Conservation (phyloP, 495 filamentous ascomycete species). For the Aspergillus nidulans region DNA sequence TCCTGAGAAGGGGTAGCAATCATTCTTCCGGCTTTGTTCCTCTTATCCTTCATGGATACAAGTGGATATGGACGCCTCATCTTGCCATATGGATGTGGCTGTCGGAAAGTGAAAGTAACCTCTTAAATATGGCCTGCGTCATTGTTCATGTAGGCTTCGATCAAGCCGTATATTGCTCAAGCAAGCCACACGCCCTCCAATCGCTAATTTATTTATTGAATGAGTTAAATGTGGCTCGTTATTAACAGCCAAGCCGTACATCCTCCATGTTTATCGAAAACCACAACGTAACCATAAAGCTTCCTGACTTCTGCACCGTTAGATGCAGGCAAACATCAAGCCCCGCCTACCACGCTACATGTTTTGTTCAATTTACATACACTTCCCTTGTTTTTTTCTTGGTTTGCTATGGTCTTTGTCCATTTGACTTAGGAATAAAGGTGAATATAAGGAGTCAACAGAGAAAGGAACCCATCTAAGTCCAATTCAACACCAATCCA, state of each 20-base stretch:
- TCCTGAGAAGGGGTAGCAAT: background rate
- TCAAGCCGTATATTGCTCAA: background rate
- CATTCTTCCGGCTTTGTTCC: background rate
- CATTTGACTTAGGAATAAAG: background rate
- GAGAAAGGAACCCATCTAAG: background rate
- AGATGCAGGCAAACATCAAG: too few relatives aligned
- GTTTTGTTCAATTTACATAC: too few relatives aligned
- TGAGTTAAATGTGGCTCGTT: too few relatives aligned
- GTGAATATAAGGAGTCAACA: background rate
- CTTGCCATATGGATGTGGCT: background rate
- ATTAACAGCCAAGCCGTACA: background rate
- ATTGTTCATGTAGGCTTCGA: background rate
- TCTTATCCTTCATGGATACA: background rate
- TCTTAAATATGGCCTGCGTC: background rate
- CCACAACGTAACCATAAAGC: too few relatives aligned
- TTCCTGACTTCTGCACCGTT: too few relatives aligned
- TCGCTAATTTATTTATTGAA: too few relatives aligned
- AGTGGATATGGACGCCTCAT: background rate
- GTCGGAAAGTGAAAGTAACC: background rate
- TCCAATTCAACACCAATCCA: background rate
- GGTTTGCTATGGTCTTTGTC: background rate
- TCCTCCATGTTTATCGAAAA: background rate
- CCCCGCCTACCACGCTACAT: too few relatives aligned
- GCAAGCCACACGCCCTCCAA: too few relatives aligned
- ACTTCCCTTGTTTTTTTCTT: background rate